Conservation (phyloP, 495 filamentous ascomycete genomes). For the Tuber melanosporum region DNA sequence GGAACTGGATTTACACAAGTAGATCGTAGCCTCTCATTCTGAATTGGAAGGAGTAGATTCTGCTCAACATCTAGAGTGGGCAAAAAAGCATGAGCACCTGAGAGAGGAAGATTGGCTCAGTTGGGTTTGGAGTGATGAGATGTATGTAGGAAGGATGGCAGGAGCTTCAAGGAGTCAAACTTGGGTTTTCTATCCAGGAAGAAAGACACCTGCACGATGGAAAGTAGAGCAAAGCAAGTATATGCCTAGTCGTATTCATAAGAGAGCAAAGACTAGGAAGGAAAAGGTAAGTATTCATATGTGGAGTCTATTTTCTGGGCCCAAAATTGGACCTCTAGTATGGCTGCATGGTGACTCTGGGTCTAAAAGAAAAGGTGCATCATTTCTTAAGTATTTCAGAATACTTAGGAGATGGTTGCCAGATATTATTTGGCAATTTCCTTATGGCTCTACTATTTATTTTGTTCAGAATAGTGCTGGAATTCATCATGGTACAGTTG, state of each 20-base stretch:
- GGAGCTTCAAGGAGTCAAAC: background rate
- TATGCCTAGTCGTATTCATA: background rate
- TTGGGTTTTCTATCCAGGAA: background rate
- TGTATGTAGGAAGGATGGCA: background rate
- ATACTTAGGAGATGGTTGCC: background rate
- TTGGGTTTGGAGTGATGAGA: constrained; percentile 7
- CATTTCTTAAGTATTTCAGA: background rate
- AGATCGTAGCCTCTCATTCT: no score
- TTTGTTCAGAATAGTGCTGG: constrained; percentile 9
- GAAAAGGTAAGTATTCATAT: no score
- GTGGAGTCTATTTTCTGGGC: background rate
- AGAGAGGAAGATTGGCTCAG: background rate
- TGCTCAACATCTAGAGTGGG: background rate
- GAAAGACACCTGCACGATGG: background rate
- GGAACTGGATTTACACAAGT: no score
- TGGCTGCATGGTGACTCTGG: background rate
- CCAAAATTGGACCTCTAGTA: background rate
- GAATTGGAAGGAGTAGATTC: no score
- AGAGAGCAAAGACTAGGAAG: background rate
- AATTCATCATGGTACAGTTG: background rate
- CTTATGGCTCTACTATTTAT: constrained; percentile 3
- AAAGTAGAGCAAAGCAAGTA: background rate
- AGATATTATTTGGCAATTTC: constrained; percentile 5
- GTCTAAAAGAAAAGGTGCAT: no score
- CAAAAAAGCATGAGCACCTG: no score